These are phyloP conservation scores for Helotiales sp. DNA, from an alignment of 2,329 filamentous ascomycete genomes.

Conservation along the genomic window DNA sequence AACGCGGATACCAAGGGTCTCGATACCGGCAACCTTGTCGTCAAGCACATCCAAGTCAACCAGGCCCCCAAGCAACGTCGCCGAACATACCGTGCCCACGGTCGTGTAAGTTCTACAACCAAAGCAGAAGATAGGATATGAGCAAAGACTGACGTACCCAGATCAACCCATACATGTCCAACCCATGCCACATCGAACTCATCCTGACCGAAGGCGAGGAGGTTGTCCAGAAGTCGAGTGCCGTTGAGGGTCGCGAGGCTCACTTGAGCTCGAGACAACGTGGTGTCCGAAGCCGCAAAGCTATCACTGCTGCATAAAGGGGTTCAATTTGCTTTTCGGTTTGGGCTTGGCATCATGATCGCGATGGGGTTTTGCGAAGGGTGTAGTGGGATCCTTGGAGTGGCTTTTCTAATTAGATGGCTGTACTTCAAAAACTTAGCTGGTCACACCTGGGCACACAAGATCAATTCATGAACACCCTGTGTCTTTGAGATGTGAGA, in stretches of 20 bases:
- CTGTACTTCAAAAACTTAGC: constrained; percentile 42
- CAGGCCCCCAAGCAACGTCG: constrained; percentile 99
- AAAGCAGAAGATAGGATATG: neutral
- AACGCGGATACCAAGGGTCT: constrained; percentile 97
- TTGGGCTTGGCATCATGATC: constrained; percentile 36
- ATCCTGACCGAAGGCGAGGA: constrained; percentile 99
- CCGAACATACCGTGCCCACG: constrained; percentile 99
- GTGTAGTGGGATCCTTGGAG: constrained; percentile 35
- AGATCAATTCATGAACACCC: constrained; percentile 26
- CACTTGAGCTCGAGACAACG: constrained; percentile 93
- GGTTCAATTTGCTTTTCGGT: constrained; percentile 37
- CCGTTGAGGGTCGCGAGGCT: constrained; percentile 66
- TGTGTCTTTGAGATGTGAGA: neutral
- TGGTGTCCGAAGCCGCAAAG: constrained; percentile 69
- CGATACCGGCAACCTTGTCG: constrained; percentile 94
- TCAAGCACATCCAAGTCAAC: constrained; percentile 99
- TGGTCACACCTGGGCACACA: constrained; percentile 34
- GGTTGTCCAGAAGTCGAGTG: constrained; percentile 87
- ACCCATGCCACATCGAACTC: constrained; percentile 99
- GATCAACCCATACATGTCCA: constrained; percentile 99
- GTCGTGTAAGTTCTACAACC: constrained; percentile 79
- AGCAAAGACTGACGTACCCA: constrained; percentile 46
- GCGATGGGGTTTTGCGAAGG: constrained; percentile 39
- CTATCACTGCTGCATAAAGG: constrained; percentile 67
- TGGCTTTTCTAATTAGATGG: constrained; percentile 33